Conservation (phyloP, 108 stramenopile genomes). For the Chaetoceros muelleri region DNA sequence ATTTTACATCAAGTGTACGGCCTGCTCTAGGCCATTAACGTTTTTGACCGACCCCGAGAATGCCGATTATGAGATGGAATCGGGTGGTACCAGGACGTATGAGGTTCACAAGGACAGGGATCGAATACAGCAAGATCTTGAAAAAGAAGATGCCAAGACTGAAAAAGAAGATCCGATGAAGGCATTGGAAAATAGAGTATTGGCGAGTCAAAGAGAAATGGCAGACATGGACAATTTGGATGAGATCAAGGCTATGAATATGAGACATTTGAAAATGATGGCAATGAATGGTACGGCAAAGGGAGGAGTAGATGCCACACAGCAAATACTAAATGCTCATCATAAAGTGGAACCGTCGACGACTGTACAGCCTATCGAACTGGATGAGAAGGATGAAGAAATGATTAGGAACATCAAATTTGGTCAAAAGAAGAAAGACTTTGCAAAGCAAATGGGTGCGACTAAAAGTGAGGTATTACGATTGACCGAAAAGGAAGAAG, state of each 20-base stretch:
- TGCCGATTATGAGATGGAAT: slow-evolving; percentile 94
- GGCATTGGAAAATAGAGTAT: slow-evolving; percentile 89
- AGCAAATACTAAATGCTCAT: slow-evolving; percentile 40
- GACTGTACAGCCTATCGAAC: slow-evolving; percentile 53
- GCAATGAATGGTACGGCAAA: slow-evolving; percentile 12
- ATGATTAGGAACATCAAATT: slow-evolving; percentile 66
- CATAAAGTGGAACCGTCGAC: slow-evolving; percentile 10
- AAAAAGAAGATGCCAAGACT: slow-evolving; percentile 61
- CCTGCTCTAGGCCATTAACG: slow-evolving; percentile 76
- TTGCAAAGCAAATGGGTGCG: not conserved
- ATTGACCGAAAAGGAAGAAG: slow-evolving; percentile 45
- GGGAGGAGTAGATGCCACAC: slow-evolving; percentile 30
- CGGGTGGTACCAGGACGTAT: slow-evolving; percentile 90
- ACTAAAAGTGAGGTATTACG: not conserved
- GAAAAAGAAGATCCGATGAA: slow-evolving; percentile 90
- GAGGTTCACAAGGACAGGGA: slow-evolving; percentile 89
- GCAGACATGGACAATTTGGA: slow-evolving; percentile 90
- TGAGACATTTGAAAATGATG: slow-evolving; percentile 48
- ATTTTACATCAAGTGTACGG: slow-evolving; percentile 92
- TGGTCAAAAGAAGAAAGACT: slow-evolving; percentile 20
- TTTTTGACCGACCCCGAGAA: slow-evolving; percentile 96
- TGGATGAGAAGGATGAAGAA: slow-evolving; percentile 64
- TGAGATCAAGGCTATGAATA: slow-evolving; percentile 89
- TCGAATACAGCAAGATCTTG: slow-evolving; percentile 42
- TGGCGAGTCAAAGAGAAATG: slow-evolving; percentile 93